These are phyloP conservation scores for Umbelopsis sp. DNA, from an alignment of 192 early-diverging fungal genomes.

Conservation along the genomic window DNA sequence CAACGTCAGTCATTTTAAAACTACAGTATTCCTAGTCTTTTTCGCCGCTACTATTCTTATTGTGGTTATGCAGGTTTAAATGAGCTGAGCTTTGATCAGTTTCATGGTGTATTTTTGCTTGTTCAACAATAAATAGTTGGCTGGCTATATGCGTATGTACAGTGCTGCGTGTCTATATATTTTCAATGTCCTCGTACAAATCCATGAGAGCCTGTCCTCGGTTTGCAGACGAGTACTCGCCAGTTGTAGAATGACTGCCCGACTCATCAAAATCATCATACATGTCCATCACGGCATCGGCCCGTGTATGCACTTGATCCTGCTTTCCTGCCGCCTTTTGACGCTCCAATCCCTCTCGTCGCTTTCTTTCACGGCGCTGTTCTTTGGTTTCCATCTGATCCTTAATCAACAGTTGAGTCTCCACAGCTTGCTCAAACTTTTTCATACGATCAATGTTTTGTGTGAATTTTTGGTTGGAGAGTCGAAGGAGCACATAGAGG, in stretches of 20 bases:
- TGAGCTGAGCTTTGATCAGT: too few relatives aligned
- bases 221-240: not conserved
- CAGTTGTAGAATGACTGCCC: too few relatives aligned
- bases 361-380: slow-evolving; percentile 44
- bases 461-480: slow-evolving; percentile 55
- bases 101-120: too few relatives aligned
- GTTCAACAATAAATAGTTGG: too few relatives aligned
- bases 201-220: not conserved
- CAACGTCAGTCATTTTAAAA: too few relatives aligned
- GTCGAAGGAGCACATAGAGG: slow-evolving; percentile 38
- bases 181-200: slow-evolving; percentile 18
- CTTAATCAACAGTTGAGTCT: slow-evolving; percentile 26
- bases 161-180: not conserved
- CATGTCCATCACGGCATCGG: too few relatives aligned
- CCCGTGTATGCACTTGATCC: not conserved
- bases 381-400: slow-evolving; percentile 43
- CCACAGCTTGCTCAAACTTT: slow-evolving; percentile 29
- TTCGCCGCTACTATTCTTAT: too few relatives aligned
- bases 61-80: too few relatives aligned
- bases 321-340: slow-evolving; percentile 16
- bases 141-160: too few relatives aligned
- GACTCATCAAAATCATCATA: too few relatives aligned
- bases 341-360: slow-evolving; percentile 42
- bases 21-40: too few relatives aligned
- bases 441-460: slow-evolving; percentile 36